Conservation (phyloP, 1,284 basidiomycete species). For the Trichosporon sp. region DNA sequence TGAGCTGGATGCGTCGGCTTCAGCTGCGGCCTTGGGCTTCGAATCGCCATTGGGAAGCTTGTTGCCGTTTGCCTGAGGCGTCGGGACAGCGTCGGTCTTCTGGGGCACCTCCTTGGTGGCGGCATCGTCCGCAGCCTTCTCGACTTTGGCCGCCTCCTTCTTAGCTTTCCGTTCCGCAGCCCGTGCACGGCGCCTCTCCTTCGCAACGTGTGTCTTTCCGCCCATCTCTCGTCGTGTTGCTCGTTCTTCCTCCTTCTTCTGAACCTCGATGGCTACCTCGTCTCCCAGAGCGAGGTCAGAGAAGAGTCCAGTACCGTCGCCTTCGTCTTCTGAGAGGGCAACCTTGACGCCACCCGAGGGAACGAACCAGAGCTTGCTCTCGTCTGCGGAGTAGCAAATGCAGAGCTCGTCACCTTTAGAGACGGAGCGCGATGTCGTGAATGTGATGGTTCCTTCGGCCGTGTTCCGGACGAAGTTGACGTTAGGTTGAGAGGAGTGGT, state of each 20-base stretch:
- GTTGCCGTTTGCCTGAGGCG: background rate
- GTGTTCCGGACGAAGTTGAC: constrained; percentile 45
- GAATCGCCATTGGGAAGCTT: background rate
- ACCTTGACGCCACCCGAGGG: constrained; percentile 16
- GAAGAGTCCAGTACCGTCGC: constrained; percentile 12
- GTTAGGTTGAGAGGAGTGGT: constrained; percentile 49
- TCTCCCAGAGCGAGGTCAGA: constrained; percentile 6
- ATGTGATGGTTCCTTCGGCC: constrained; percentile 31
- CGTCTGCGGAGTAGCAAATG: constrained; percentile 47
- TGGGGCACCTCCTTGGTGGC: background rate
- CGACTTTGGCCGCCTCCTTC: constrained; percentile 10
- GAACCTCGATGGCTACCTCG: constrained; percentile 8
- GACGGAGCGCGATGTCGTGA: constrained; percentile 34
- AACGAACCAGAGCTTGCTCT: constrained; percentile 47
- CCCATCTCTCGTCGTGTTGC: constrained; percentile 1
- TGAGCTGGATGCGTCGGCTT: background rate
- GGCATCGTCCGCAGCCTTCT: background rate
- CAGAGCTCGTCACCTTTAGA: constrained; percentile 41
- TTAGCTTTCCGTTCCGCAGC: background rate
- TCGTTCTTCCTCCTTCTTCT: constrained; percentile 9
- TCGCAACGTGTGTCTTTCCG: constrained; percentile 5
- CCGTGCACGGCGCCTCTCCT: background rate
- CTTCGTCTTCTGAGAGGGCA: constrained; percentile 13
- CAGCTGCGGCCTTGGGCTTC: background rate
- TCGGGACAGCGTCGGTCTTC: background rate